Conservation (phyloP, 2,329 filamentous ascomycete genomes). For the Grosmannia clavigera region DNA sequence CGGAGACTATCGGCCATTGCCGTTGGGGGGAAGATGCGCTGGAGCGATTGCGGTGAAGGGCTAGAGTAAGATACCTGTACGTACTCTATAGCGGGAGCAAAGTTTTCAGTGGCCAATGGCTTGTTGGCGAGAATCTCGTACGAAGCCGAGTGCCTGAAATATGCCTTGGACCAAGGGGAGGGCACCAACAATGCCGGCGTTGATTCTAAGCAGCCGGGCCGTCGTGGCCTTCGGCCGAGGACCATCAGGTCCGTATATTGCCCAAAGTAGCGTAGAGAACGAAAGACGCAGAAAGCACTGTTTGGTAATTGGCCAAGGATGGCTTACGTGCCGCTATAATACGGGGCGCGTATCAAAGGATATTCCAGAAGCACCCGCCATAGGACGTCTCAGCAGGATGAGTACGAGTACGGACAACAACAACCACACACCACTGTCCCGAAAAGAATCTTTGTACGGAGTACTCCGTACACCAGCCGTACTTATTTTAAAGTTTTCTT, state of each 20-base stretch:
- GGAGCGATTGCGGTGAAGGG: background rate
- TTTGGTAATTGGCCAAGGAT: background rate
- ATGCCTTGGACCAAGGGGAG: background rate
- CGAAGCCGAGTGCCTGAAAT: background rate
- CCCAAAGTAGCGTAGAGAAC: background rate
- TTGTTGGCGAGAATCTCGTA: background rate
- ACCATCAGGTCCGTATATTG: background rate
- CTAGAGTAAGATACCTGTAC: background rate
- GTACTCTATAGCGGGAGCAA: background rate
- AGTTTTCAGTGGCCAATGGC: conserved; percentile 1
- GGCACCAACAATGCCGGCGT: background rate
- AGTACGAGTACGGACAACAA: background rate
- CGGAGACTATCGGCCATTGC: background rate
- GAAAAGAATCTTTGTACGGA: background rate
- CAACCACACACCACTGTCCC: background rate
- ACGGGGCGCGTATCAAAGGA: background rate
- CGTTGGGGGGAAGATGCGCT: background rate
- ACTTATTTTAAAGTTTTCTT: background rate
- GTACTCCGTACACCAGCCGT: background rate
- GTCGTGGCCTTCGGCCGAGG: too few relatives aligned
- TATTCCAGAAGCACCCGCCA: background rate
- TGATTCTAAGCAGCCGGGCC: too few relatives aligned
- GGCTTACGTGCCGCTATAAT: background rate
- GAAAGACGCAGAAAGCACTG: background rate
- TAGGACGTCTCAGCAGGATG: background rate